Conservation (phyloP, 495 filamentous ascomycete genomes). For the Penicillium dipodomyicola region DNA sequence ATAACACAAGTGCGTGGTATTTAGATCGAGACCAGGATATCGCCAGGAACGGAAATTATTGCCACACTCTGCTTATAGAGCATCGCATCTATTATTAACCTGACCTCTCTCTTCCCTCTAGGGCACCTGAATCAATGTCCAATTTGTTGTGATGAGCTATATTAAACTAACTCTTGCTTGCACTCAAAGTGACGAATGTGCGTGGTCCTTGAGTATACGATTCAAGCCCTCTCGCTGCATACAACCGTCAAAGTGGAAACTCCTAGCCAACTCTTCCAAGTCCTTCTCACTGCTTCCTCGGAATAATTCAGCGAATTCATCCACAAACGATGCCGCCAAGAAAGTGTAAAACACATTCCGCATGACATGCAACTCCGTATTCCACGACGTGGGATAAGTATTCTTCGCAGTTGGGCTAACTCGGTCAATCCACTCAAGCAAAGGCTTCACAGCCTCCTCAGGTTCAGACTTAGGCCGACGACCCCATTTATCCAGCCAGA, state of each 20-base stretch:
- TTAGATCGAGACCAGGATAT: not conserved
- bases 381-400: slow-evolving; percentile 57
- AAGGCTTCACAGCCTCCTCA: slow-evolving; percentile 38
- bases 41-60: slow-evolving; percentile 5
- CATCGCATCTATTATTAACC: not conserved
- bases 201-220: slow-evolving; percentile 47
- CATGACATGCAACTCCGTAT: slow-evolving; percentile 53
- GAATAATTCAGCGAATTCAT: slow-evolving; percentile 59
- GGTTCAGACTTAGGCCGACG: slow-evolving; percentile 36
- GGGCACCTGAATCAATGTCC: not conserved
- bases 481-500: slow-evolving; percentile 58
- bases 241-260: slow-evolving; percentile 58
- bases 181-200: slow-evolving; percentile 12
- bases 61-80: slow-evolving; percentile 12
- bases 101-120: not conserved
- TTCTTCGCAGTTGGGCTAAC: slow-evolving; percentile 39
- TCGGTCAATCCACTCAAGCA: slow-evolving; percentile 44
- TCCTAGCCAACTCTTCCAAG: slow-evolving; percentile 54
- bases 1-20: slow-evolving; percentile 22
- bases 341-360: slow-evolving; percentile 54
- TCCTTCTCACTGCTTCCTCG: slow-evolving; percentile 51
- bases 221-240: slow-evolving; percentile 56
- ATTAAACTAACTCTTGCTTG: not conserved
- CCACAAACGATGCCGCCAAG: slow-evolving; percentile 49
- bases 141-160: not conserved